Conservation (phyloP, 371 early-diverging fungal genomes). For the Saksenaea oblongispora region DNA sequence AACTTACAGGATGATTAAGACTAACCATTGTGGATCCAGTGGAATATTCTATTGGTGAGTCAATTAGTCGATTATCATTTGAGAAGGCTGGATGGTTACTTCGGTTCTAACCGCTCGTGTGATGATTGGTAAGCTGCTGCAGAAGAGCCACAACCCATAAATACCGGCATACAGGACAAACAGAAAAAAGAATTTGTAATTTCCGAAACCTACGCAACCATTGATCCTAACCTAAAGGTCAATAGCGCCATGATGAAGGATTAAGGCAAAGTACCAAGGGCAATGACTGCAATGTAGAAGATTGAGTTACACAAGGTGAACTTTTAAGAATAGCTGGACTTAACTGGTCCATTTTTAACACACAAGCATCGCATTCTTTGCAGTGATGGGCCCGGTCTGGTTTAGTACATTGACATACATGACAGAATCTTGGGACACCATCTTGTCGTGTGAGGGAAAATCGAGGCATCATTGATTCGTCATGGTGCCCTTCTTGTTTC, state of each 20-base stretch:
- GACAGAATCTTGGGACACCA: conserved; percentile 53
- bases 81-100: background rate
- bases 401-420: conserved; percentile 52
- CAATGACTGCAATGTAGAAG: conserved; percentile 46
- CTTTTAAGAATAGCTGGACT: conserved; percentile 8
- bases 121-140: conserved; percentile 30
- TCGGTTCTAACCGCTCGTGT: conserved; percentile 1
- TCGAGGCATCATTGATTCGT: background rate
- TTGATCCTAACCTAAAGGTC: conserved; percentile 39
- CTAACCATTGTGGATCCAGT: conserved; percentile 48
- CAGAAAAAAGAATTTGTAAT: conserved; percentile 56
- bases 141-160: conserved; percentile 29
- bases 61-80: background rate
- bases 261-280: conserved; percentile 41
- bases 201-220: conserved; percentile 56
- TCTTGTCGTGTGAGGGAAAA: conserved; percentile 12
- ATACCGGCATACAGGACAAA: conserved; percentile 49
- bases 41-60: conserved; percentile 13
- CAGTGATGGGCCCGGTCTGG: conserved; percentile 67
- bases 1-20: conserved; percentile 42
- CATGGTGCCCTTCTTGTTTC: background rate
- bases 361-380: conserved; percentile 60
- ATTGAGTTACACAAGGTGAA: background rate
- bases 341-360: conserved; percentile 66
- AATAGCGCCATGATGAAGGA: background rate